phyloP scores from a whole-genome alignment of 192 early-diverging fungal genomes.

The Lobosporangium transversale region DNA sequence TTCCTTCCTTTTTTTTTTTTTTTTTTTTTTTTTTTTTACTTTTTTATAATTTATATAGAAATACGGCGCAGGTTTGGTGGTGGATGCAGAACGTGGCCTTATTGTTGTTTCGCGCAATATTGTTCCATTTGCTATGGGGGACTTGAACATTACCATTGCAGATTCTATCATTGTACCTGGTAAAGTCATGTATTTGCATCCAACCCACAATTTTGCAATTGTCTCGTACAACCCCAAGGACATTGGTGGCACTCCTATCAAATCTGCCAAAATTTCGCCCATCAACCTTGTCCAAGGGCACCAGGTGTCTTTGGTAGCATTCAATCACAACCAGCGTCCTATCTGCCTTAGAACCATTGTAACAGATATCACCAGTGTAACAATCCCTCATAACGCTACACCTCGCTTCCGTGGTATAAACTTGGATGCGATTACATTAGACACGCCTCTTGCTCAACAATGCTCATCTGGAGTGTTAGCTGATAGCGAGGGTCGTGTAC shows the following conservation, averaged over 20 bases:
- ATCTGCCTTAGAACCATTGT: slow-evolving; percentile 72
- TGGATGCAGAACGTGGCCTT: slow-evolving; percentile 82
- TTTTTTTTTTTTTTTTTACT: no score
- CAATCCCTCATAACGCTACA: slow-evolving; percentile 63
- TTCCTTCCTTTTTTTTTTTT: no score
- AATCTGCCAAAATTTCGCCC: slow-evolving; percentile 66
- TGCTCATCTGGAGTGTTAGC: slow-evolving; percentile 80
- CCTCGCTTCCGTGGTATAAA: slow-evolving; percentile 68
- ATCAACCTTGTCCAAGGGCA: slow-evolving; percentile 72
- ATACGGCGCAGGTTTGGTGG: slow-evolving; percentile 79
- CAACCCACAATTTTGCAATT: slow-evolving; percentile 90
- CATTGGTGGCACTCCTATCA: slow-evolving; percentile 79
- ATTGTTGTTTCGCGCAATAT: slow-evolving; percentile 84
- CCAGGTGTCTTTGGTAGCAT: slow-evolving; percentile 65
- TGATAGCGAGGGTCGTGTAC: slow-evolving; percentile 71
- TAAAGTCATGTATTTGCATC: slow-evolving; percentile 83
- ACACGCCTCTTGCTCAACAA: slow-evolving; percentile 84
- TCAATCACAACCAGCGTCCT: slow-evolving; percentile 65
- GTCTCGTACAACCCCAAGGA: slow-evolving; percentile 83
- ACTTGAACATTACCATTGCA: slow-evolving; percentile 83
- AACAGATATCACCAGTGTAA: slow-evolving; percentile 66
- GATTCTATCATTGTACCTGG: slow-evolving; percentile 87
- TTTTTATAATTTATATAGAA: slow-evolving; percentile 35
- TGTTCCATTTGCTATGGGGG: slow-evolving; percentile 80
- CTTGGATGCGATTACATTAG: slow-evolving; percentile 83